These are phyloP conservation scores for Aspergillus saccharolyticus DNA, from an alignment of 495 filamentous ascomycete species.

Conservation along the genomic window DNA sequence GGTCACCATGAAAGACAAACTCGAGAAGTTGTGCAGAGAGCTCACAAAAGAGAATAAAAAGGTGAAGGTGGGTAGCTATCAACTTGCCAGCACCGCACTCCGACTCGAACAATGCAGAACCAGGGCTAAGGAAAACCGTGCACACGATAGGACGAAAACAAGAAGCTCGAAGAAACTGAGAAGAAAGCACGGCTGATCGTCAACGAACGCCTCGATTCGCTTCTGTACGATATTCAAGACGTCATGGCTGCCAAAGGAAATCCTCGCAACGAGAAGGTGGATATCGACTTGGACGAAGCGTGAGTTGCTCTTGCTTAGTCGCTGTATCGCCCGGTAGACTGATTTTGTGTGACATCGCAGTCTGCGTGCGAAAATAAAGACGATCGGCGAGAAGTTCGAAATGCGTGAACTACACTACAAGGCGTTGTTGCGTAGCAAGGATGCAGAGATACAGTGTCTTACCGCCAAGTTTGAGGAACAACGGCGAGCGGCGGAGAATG, in stretches of 20 bases:
- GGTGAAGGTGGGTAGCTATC: constrained; percentile 64
- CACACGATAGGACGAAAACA: constrained; percentile 75
- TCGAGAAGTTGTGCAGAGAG: constrained; percentile 91
- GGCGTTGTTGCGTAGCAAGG: constrained; percentile 83
- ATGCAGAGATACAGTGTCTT: constrained; percentile 91
- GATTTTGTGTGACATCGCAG: constrained; percentile 37
- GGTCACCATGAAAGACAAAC: constrained; percentile 80
- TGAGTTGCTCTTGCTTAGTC: constrained; percentile 35
- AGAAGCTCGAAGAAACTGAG: constrained; percentile 76
- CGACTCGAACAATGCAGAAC: neutral
- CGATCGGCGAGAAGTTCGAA: constrained; percentile 92
- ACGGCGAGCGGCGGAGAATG: constrained; percentile 77
- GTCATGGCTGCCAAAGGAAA: constrained; percentile 74
- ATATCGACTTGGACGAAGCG: constrained; percentile 84
- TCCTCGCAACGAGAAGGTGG: constrained; percentile 64
- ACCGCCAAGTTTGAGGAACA: constrained; percentile 82
- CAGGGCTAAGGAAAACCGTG: constrained; percentile 3
- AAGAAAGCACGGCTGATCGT: constrained; percentile 75
- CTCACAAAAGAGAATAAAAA: constrained; percentile 95
- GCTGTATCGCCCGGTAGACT: neutral
- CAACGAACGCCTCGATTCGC: constrained; percentile 72
- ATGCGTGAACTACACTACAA: constrained; percentile 88
- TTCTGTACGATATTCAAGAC: constrained; percentile 75
- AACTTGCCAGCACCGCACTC: neutral
- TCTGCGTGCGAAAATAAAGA: constrained; percentile 86